Conservation (phyloP, 495 filamentous ascomycete genomes). For the Hypoxylon trugodes region DNA sequence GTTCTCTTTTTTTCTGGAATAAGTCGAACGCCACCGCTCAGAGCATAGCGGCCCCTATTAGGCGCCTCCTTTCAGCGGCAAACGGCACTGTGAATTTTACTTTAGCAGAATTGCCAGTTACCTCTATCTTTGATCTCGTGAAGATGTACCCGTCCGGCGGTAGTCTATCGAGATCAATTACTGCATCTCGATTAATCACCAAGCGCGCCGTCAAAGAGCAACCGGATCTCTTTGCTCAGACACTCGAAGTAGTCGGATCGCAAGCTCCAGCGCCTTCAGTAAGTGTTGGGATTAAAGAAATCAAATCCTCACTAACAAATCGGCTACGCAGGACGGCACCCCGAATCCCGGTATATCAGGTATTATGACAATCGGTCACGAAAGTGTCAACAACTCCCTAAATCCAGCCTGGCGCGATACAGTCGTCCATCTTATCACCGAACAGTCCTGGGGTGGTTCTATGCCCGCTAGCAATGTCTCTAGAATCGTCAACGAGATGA, state of each 20-base stretch:
- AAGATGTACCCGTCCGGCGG: not conserved
- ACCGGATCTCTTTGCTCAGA: not conserved
- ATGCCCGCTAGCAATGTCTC: not conserved
- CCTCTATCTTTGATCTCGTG: not conserved
- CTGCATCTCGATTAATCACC: not conserved
- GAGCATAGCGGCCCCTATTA: not conserved
- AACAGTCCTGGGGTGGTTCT: not conserved
- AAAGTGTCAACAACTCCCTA: conserved; percentile 6
- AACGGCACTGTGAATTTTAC: not conserved
- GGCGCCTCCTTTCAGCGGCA: not conserved
- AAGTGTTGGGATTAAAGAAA: not conserved
- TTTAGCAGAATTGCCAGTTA: not conserved
- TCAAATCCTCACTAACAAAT: not conserved
- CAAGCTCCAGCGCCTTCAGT: not conserved
- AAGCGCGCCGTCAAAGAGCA: not conserved
- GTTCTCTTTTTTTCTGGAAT: not conserved
- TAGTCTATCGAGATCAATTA: not conserved
- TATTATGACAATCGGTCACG: conserved; percentile 3
- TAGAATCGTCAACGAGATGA: conserved; percentile 2
- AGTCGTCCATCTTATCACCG: not conserved
- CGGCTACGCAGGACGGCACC: not conserved
- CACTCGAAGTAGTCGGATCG: not conserved
- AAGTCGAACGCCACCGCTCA: not conserved
- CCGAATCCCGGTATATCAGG: conserved; percentile 5
- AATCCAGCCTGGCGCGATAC: conserved; percentile 6